These are phyloP conservation scores for Selenicereus undatus DNA, from an alignment of 148 eudicot species.

Conservation along the genomic window DNA sequence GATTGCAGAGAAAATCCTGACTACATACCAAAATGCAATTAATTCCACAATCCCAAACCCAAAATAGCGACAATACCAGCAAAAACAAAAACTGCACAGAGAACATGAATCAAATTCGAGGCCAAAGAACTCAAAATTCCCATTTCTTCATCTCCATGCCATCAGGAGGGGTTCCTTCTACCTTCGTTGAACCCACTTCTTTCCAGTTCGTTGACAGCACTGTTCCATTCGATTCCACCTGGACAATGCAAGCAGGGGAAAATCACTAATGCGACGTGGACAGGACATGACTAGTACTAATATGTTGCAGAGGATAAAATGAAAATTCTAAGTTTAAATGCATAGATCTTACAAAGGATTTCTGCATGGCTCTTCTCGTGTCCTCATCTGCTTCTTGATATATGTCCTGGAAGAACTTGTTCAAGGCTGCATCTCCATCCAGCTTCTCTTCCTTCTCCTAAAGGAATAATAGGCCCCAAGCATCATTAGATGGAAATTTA, in stretches of 20 bases:
- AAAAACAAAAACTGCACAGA: slow-evolving; percentile 29
- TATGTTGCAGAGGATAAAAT: background rate
- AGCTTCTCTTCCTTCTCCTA: slow-evolving; percentile 99
- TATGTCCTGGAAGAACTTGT: slow-evolving; percentile 88
- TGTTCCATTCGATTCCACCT: slow-evolving; percentile 93
- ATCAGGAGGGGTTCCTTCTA: slow-evolving; percentile 83
- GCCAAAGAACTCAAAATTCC: slow-evolving; percentile 40
- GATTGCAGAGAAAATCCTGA: background rate
- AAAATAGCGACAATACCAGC: slow-evolving; percentile 4
- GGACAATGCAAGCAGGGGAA: background rate
- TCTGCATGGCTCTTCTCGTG: slow-evolving; percentile 88
- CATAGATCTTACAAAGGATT: slow-evolving; percentile 76
- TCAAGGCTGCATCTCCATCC: slow-evolving; percentile 96
- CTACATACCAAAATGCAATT: background rate
- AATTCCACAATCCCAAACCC: background rate
- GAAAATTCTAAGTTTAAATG: background rate
- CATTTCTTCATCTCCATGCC: slow-evolving; percentile 97
- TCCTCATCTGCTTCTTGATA: slow-evolving; percentile 90
- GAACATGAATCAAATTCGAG: background rate
- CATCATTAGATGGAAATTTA: background rate
- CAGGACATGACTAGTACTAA: background rate
- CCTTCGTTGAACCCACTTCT: slow-evolving; percentile 86
- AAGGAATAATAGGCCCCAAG: background rate
- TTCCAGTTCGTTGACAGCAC: slow-evolving; percentile 97
- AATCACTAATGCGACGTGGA: background rate